Evolutionary conservation across 2,329 filamentous ascomycete genomes (phyloP).

Genomic region (Trichophyton schoenleinii): DNA sequence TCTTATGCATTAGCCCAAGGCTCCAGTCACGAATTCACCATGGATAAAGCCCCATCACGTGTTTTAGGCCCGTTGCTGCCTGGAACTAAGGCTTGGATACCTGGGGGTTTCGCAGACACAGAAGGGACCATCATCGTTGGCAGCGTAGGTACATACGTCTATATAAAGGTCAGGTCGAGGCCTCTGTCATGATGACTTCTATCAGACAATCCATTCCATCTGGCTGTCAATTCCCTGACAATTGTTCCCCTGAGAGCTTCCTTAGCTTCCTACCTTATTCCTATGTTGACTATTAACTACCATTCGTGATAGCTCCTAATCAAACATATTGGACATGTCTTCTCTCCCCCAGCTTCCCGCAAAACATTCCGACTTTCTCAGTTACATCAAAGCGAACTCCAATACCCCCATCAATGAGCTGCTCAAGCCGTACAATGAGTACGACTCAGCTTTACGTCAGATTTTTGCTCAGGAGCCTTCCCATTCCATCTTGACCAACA

Average conservation of each 20-base stretch:
- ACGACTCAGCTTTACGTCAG: conserved; percentile 22
- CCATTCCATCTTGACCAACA: conserved; percentile 14
- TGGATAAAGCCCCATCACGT: not conserved
- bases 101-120: no score
- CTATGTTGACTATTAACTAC: no score
- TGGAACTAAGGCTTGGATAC: not conserved
- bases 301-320: not conserved
- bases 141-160: not conserved
- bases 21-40: not conserved
- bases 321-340: not conserved
- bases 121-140: not conserved
- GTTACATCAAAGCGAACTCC: not conserved
- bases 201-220: not conserved
- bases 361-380: not conserved
- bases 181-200: not conserved
- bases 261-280: no score
- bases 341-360: not conserved
- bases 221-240: not conserved
- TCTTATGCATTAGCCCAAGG: not conserved
- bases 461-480: conserved; percentile 21
- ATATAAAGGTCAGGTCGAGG: not conserved
- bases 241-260: not conserved
- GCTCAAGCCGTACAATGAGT: conserved; percentile 19
- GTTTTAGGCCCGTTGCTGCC: not conserved
- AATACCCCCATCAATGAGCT: not conserved